A percentile compares a stretch with the other conserved stretches of the same genome.
These are phyloP conservation scores for Penicillium sp. DNA, from an alignment of 2,329 filamentous ascomycete genomes.

Conservation along the genomic window DNA sequence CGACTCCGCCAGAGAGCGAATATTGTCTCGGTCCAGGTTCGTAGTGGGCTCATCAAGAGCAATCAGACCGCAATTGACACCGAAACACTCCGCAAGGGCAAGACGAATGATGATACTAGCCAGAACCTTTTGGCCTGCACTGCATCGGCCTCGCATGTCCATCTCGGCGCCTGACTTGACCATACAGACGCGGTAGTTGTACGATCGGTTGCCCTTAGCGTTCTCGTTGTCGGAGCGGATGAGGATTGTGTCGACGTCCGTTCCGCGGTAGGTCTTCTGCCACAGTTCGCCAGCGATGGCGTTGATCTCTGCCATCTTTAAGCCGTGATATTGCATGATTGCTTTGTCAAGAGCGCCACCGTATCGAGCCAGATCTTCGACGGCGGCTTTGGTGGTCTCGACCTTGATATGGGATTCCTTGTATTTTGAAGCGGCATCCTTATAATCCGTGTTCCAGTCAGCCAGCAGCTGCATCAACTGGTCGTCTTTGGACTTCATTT, in stretches of 20 bases:
- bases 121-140: conserved; percentile 92
- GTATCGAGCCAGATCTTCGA: conserved; percentile 84
- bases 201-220: conserved; percentile 70
- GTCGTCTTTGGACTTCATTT: conserved; percentile 79
- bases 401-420: conserved; percentile 86
- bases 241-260: conserved; percentile 93
- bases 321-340: conserved; percentile 91
- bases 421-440: conserved; percentile 74
- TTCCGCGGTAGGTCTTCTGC: conserved; percentile 94
- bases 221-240: conserved; percentile 89
- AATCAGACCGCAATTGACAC: conserved; percentile 91
- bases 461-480: conserved; percentile 68
- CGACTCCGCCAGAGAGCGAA: conserved; percentile 78
- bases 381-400: conserved; percentile 85
- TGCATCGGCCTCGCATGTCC: conserved; percentile 98
- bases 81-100: conserved; percentile 93
- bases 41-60: conserved; percentile 97
- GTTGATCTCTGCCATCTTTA: conserved; percentile 99
- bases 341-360: conserved; percentile 83
- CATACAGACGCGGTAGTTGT: conserved; percentile 99
- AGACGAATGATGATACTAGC: conserved; percentile 97
- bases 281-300: conserved; percentile 93
- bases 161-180: conserved; percentile 95
- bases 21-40: conserved; percentile 94
- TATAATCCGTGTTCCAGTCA: conserved; percentile 85